phyloP scores from a whole-genome alignment of 1,284 basidiomycete genomes.

The Leccinum cinnamomeum region DNA sequence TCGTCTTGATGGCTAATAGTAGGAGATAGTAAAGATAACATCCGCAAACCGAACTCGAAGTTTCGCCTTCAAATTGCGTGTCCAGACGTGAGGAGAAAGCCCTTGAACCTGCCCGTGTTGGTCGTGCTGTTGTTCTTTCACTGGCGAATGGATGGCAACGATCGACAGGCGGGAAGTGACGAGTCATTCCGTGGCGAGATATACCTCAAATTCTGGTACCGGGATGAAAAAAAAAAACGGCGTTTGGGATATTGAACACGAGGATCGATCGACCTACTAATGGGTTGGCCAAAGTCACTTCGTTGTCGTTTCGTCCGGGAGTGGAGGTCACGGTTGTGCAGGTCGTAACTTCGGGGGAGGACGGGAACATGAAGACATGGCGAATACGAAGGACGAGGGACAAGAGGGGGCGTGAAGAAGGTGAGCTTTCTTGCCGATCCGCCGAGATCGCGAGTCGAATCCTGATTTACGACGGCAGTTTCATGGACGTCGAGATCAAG shows the following conservation, averaged over 20 bases:
- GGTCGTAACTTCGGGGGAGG: constrained; percentile 66
- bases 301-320: constrained; percentile 68
- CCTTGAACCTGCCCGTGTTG: constrained; percentile 78
- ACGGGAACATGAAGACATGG: constrained; percentile 76
- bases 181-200: constrained; percentile 65
- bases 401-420: constrained; percentile 50
- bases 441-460: not conserved
- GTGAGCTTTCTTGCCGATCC: constrained; percentile 33
- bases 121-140: constrained; percentile 61
- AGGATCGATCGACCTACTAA: constrained; percentile 86
- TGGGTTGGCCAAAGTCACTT: constrained; percentile 62
- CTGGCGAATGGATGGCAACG: constrained; percentile 93
- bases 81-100: constrained; percentile 80
- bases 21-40: too few relatives aligned
- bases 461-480: constrained; percentile 43
- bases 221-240: constrained; percentile 55
- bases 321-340: constrained; percentile 31
- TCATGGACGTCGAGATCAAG: constrained; percentile 79
- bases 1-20: too few relatives aligned
- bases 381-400: constrained; percentile 46
- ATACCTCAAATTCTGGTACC: constrained; percentile 90
- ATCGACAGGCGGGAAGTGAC: constrained; percentile 74
- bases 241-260: constrained; percentile 79
- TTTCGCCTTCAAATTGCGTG: constrained; percentile 92
- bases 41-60: constrained; percentile 72